Conservation (phyloP, 345 rosid genomes). For the Mangifera indica region DNA sequence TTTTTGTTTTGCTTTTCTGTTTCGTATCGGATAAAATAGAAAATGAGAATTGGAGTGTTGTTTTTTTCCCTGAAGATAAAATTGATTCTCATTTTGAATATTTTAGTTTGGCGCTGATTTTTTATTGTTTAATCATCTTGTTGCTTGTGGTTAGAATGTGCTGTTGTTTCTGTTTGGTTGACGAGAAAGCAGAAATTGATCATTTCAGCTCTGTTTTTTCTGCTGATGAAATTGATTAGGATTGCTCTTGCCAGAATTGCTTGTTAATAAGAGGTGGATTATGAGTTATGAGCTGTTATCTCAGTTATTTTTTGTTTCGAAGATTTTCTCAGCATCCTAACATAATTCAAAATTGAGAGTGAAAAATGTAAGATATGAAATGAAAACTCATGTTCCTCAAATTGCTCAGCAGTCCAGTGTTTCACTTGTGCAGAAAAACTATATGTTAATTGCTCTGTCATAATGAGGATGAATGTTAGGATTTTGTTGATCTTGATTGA, state of each 20-base stretch:
- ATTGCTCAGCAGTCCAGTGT: neutral
- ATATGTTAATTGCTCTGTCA: neutral
- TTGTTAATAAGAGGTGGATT: neutral
- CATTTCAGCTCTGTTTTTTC: neutral
- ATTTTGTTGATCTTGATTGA: neutral
- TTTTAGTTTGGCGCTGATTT: neutral
- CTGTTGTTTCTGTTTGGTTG: neutral
- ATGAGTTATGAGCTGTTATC: neutral
- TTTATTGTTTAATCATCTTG: neutral
- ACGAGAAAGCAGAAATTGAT: neutral
- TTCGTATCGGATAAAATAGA: neutral
- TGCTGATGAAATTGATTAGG: neutral
- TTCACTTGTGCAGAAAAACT: neutral
- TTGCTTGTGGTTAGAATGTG: neutral
- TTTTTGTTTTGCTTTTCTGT: neutral
- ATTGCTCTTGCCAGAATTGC: neutral
- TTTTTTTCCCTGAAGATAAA: neutral
- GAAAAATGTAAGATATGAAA: neutral
- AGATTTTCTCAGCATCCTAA: neutral
- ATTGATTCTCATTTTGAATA: neutral
- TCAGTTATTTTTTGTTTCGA: neutral
- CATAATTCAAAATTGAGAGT: neutral
- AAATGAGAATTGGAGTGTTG: neutral
- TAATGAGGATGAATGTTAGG: neutral
- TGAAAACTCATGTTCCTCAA: no score